phyloP scores from a whole-genome alignment of 2,329 filamentous ascomycete genomes.

The Falciphora oryzae region DNA sequence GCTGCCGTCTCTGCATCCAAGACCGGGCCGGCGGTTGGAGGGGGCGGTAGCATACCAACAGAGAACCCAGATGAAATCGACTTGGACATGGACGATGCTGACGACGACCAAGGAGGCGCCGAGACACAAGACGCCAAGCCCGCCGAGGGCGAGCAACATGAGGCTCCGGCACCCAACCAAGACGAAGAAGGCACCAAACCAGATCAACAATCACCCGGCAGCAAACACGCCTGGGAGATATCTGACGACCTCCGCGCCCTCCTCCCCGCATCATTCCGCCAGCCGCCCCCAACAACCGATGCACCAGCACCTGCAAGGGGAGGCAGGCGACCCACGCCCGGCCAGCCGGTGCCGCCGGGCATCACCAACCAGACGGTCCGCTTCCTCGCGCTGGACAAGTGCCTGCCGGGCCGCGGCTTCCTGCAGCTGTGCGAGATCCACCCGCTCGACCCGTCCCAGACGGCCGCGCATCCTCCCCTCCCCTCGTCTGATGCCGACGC shows the following conservation, averaged over 20 bases:
- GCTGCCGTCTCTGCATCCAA: neutral
- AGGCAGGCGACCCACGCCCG: slow-evolving; percentile 32
- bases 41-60: slow-evolving; percentile 9
- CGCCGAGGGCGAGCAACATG: slow-evolving; percentile 8
- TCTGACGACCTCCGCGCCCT: slow-evolving; percentile 63
- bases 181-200: neutral
- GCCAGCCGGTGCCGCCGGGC: slow-evolving; percentile 59
- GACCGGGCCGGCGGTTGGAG: no score
- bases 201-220: neutral
- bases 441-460: slow-evolving; percentile 34
- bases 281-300: slow-evolving; percentile 25
- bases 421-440: slow-evolving; percentile 68
- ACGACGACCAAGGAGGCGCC: slow-evolving; percentile 31
- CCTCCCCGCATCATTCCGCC: slow-evolving; percentile 69
- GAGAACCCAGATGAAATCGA: slow-evolving; percentile 65
- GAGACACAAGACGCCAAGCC: slow-evolving; percentile 12
- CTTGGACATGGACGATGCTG: slow-evolving; percentile 53
- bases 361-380: slow-evolving; percentile 75
- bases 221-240: slow-evolving; percentile 26
- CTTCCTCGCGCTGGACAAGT: slow-evolving; percentile 92
- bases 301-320: neutral
- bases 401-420: slow-evolving; percentile 71
- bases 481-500: slow-evolving; percentile 1
- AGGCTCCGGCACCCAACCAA: slow-evolving; percentile 11
- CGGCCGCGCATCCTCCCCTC: slow-evolving; percentile 15